A percentile compares a stretch with the other conserved stretches of the same genome.
Conservation (phyloP, 495 filamentous ascomycete species). For the Lophiostoma macrostomum region DNA sequence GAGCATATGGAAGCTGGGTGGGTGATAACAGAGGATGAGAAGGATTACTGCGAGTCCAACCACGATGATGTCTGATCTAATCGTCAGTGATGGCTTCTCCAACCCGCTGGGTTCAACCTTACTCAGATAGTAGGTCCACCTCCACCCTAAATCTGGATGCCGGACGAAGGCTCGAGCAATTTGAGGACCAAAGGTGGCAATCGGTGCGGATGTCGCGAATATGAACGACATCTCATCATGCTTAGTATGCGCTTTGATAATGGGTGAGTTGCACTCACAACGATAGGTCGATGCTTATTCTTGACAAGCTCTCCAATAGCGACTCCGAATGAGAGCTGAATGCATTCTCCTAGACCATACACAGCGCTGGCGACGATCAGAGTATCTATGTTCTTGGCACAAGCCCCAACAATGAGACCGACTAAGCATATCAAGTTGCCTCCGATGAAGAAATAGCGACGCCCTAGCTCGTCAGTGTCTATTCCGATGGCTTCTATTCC, state of each 20-base stretch:
- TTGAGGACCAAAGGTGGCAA: constrained; percentile 23
- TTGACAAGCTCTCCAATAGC: constrained; percentile 20
- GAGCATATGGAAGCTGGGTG: constrained; percentile 33
- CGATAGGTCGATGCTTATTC: constrained; percentile 19
- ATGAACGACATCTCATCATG: constrained; percentile 10
- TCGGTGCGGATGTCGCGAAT: constrained; percentile 7
- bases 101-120: background rate
- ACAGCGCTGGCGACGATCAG: constrained; percentile 27
- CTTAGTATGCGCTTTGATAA: background rate
- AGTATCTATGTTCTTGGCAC: constrained; percentile 29
- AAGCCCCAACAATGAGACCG: constrained; percentile 34
- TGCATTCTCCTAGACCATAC: constrained; percentile 15
- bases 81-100: background rate
- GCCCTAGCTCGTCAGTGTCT: constrained; percentile 1
- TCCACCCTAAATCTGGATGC: constrained; percentile 14
- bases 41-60: constrained; percentile 14
- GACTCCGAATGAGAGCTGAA: constrained; percentile 15
- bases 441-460: constrained; percentile 34
- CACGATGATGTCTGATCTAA: constrained; percentile 20
- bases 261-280: background rate
- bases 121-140: constrained; percentile 25
- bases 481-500: background rate
- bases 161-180: constrained; percentile 18
- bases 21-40: constrained; percentile 32
- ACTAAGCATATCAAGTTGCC: constrained; percentile 29